These are phyloP conservation scores for Phalaenopsis aphrodite DNA, from an alignment of 106 monocot genomes.

Conservation along the genomic window DNA sequence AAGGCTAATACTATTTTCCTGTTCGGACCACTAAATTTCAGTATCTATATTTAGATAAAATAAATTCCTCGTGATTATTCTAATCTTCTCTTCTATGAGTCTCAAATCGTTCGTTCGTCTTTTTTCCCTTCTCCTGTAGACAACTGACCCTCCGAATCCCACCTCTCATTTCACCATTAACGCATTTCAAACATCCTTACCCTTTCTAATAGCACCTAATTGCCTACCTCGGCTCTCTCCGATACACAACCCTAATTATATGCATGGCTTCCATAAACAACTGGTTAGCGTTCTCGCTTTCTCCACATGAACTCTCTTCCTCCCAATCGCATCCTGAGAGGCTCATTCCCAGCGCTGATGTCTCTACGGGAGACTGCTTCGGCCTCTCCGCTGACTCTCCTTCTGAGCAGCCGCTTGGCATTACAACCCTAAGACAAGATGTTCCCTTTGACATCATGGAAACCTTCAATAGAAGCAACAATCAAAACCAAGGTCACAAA, in stretches of 20 bases:
- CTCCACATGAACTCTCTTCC: conserved; percentile 40
- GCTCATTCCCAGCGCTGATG: conserved; percentile 6
- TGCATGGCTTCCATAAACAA: conserved; percentile 75
- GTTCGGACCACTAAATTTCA: too few relatives aligned
- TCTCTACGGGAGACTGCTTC: conserved; percentile 33
- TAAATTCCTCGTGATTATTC: background rate
- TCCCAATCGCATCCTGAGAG: conserved; percentile 18
- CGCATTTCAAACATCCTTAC: too few relatives aligned
- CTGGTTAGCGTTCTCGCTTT: conserved; percentile 90
- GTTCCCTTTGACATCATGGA: conserved; percentile 47
- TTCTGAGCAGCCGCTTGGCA: conserved; percentile 35
- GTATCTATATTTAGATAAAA: too few relatives aligned
- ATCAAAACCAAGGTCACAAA: conserved; percentile 38
- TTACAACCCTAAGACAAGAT: conserved; percentile 25
- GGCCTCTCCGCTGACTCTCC: conserved; percentile 21
- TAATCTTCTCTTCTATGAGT: background rate
- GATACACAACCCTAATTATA: conserved; percentile 18
- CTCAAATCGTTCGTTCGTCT: background rate
- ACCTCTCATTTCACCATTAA: too few relatives aligned
- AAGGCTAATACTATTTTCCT: too few relatives aligned
- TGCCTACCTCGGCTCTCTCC: conserved; percentile 15
- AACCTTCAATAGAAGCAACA: conserved; percentile 24
- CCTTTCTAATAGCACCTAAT: too few relatives aligned
- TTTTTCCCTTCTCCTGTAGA: background rate
- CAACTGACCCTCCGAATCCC: background rate